Percentiles rank a stretch among this genome's conserved stretches.
Conservation (phyloP, 2,329 filamentous ascomycete species). For the Westerdykella ornata region DNA sequence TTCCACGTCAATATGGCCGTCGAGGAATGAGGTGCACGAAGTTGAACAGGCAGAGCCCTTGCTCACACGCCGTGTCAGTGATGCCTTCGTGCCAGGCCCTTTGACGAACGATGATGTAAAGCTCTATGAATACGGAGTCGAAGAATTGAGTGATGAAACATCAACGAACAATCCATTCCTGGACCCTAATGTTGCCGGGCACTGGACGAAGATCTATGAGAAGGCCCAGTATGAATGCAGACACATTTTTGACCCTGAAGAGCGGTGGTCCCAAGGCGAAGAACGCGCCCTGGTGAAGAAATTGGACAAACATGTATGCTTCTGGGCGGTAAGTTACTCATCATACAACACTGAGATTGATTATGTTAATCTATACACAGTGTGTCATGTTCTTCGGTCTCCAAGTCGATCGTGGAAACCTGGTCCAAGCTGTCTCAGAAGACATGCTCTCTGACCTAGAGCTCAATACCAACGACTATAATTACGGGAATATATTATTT, state of each 20-base stretch:
- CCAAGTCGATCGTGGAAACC: slow-evolving; percentile 5
- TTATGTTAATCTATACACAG: too few relatives aligned
- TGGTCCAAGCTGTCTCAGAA: slow-evolving; percentile 1
- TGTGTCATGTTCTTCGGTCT: slow-evolving; percentile 5
- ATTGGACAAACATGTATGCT: slow-evolving; percentile 4
- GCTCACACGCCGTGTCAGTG: too few relatives aligned
- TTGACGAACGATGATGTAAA: too few relatives aligned
- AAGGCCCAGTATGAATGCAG: slow-evolving; percentile 47
- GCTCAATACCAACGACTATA: slow-evolving; percentile 12
- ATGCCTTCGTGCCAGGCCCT: too few relatives aligned
- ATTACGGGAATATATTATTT: slow-evolving; percentile 47
- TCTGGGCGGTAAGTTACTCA: slow-evolving; percentile 3
- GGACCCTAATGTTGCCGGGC: slow-evolving; percentile 47
- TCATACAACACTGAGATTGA: too few relatives aligned
- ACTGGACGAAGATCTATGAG: slow-evolving; percentile 51
- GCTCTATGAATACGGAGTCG: neutral
- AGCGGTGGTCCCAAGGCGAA: slow-evolving; percentile 42
- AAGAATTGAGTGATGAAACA: too few relatives aligned
- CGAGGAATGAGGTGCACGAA: too few relatives aligned
- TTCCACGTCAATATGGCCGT: too few relatives aligned
- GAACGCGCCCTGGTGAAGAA: slow-evolving; percentile 27
- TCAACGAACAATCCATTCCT: slow-evolving; percentile 34
- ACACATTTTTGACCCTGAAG: slow-evolving; percentile 44
- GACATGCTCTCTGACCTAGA: slow-evolving; percentile 13
- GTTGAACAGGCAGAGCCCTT: too few relatives aligned